Evolutionary conservation across 108 stramenopile species (phyloP), one percentile per base, ranked within the genome.

Genomic region (Mediolabrus comicus): DNA sequence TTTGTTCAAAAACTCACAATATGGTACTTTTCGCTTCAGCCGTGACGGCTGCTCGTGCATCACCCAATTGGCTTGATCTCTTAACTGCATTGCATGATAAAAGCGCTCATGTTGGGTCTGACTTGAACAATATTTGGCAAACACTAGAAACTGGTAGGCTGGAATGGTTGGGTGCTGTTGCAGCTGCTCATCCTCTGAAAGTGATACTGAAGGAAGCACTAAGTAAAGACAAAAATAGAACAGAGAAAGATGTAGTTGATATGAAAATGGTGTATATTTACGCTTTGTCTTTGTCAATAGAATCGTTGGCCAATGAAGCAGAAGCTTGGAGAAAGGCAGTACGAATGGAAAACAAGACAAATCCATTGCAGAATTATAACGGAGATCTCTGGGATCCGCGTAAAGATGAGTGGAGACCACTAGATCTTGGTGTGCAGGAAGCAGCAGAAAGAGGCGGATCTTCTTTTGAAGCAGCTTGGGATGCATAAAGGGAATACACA

Each of bases 251-350:
- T 79, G 78, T 64, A 8, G 77, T 82, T 36, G 86, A 87, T 71
- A 82, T 82, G 31, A 84, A 80, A 69, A 87, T 87, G 86, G 64
- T 87, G 0, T 87, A 82, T 78, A 87, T 87, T 12, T 87, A 87
- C 53, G 74, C 81, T 16, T 17, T 87, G 7, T 71, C 71, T 19
- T 25, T 87, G 28, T 76, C 79, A 4, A 72, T 87, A 33, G 59
- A 75, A 26, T 32, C 22, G 17, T 35, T 86, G 43, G 49, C 69
- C 32, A 41, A 56, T 16, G 57, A 33, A 55, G 69, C 69, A 3
- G 62, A 79, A 49, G 33, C 67, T 11, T 87, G 86, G 83, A 55
- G 38, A n/a, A 62, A 67, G 22, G 62, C 59, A 10, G 86, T 85
- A n/a, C 38, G 74, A 14, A 84, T 87, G 79, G 56, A 77, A 25